Base-by-base conservation (phyloP, 2,329 filamentous ascomycete genomes). In the Fusarium avenaceum region DNA sequence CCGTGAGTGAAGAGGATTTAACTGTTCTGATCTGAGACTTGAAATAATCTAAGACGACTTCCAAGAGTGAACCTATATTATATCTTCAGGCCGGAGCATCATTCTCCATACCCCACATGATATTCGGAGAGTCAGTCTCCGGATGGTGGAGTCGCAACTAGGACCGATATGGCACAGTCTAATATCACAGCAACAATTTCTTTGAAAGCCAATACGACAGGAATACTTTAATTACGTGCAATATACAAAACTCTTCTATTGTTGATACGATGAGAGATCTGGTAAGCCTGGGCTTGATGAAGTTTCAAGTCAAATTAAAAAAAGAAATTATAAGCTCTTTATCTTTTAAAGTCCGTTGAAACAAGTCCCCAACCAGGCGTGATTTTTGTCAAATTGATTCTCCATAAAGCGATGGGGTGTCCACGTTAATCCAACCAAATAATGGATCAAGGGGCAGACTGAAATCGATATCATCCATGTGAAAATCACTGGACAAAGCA, bases 381-480 rank as follows among this genome's bases (percentile, higher is more conserved):
- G 19, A 32, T 7, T 15, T 11, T 17, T n/a, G 35, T n/a, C 4
- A 33, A 7, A 4, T 1, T 2, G 24, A n/a, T 1, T 22, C n/a
- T 26, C 28, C 38, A 1, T 60, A 17, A 2, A 60, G 3, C 0
- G 20, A 39, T 0, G 57, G 55, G 4, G 55, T 61, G 3, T 32
- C 33, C 3, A 61, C 58, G 30, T 62, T 54, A 4, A 61, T 62
- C 56, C 56, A 62, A 2, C 58, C 58, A 20, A 62, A 62, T 8
- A 62, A 30, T 0, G 58, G 58, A 35, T 61, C 58, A 0, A 61
- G 47, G 6, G 57, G 45, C 3, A 61, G 14, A 8, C 19, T 24
- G 5, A 39, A 60, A 10, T 60, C 45, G 3, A 4, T 24, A 3
- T 61, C 55, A 2, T 6, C 42, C 4, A 53, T 53, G 0, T 7